Conservation (phyloP, 148 eudicot genomes). For the Spergularia bocconei region DNA sequence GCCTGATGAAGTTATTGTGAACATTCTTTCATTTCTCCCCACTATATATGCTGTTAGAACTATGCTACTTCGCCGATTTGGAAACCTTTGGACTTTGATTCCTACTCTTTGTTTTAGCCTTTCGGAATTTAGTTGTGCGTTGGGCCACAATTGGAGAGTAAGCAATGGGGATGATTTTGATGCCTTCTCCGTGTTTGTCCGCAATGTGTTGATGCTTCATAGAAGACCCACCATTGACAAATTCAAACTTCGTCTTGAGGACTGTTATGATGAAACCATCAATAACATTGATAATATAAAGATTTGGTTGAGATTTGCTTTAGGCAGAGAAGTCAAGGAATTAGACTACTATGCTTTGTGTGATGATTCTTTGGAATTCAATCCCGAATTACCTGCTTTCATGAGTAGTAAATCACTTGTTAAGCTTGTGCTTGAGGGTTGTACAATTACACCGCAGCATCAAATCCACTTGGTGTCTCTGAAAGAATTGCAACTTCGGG, state of each 20-base stretch:
- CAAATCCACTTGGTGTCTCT: background rate
- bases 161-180: background rate
- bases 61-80: background rate
- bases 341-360: background rate
- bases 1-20: background rate
- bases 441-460: background rate
- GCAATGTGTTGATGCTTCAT: slow-evolving; percentile 1
- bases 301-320: background rate
- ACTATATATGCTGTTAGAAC: slow-evolving; percentile 10
- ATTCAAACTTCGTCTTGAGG: background rate
- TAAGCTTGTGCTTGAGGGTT: background rate
- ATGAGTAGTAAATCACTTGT: background rate
- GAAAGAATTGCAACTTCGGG: background rate
- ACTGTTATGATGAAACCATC: too few species aligned
- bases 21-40: slow-evolving; percentile 7
- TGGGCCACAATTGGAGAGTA: background rate
- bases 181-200: background rate
- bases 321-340: background rate
- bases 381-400: background rate
- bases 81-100: slow-evolving; percentile 11
- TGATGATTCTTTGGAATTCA: too few species aligned
- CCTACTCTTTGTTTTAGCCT: background rate
- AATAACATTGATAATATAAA: background rate
- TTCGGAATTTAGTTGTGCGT: background rate
- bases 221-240: background rate